Conservation (phyloP, 73 alveolate genomes). For the Paraurostyla sp. region DNA sequence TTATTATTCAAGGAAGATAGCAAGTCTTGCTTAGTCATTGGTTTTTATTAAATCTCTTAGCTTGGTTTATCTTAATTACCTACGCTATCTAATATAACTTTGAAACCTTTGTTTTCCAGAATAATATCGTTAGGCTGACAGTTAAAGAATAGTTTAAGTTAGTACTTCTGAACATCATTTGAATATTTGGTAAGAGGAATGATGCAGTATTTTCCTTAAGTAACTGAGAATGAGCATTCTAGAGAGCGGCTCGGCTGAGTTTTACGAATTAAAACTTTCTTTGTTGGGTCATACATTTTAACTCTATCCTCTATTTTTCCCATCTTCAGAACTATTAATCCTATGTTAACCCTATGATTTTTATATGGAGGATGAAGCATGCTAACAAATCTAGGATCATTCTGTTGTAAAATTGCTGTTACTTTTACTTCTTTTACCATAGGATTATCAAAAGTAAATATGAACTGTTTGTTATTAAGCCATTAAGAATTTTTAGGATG, state of each 20-base stretch:
- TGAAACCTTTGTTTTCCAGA: constrained; percentile 51
- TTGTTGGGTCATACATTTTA: constrained; percentile 43
- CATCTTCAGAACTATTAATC: constrained; percentile 60
- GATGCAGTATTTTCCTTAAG: constrained; percentile 63
- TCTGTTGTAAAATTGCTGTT: constrained; percentile 58
- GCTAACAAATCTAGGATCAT: constrained; percentile 76
- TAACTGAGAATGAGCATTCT: constrained; percentile 8
- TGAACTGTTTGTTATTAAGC: constrained; percentile 73
- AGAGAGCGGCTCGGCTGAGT: constrained; percentile 10
- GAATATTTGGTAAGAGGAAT: constrained; percentile 66
- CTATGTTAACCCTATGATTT: constrained; percentile 46
- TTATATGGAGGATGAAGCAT: constrained; percentile 70
- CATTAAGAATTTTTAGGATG: constrained; percentile 70
- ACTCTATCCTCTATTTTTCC: constrained; percentile 63
- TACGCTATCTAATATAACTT: constrained; percentile 43
- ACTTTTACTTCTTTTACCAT: constrained; percentile 50
- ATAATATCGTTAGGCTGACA: constrained; percentile 25
- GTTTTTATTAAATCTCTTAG: constrained; percentile 8
- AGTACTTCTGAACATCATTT: constrained; percentile 52
- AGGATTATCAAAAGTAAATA: constrained; percentile 60
- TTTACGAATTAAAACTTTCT: constrained; percentile 40
- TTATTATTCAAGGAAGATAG: constrained; percentile 29
- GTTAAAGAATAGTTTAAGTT: constrained; percentile 52
- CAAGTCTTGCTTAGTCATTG: background rate
- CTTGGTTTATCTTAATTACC: constrained; percentile 41